A percentile compares a stretch with the other conserved stretches of the same genome.
Evolutionary conservation across 768 basidiomycete genomes (phyloP).

Genomic region (Vararia minispora): DNA sequence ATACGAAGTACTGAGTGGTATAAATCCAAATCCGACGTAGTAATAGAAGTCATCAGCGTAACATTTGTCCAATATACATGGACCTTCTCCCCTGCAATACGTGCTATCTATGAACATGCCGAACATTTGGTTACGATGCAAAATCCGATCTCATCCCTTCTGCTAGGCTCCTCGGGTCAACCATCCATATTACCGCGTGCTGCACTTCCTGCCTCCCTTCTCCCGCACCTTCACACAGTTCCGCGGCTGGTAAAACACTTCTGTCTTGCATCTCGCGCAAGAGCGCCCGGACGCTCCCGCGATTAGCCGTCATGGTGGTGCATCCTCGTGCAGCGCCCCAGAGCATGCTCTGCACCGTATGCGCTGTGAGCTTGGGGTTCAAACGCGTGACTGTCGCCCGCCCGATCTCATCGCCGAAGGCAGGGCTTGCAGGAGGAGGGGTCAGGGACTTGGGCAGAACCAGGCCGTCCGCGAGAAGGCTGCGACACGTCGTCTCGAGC

Average conservation of each 20-base stretch:
- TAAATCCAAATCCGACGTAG: no score
- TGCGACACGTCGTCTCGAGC: constrained; percentile 30
- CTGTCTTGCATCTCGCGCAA: constrained; percentile 48
- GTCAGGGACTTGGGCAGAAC: no score
- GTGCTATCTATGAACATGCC: no score
- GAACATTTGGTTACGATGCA: no score
- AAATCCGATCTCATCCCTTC: constrained; percentile 38
- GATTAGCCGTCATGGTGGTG: constrained; percentile 87
- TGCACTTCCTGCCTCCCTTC: constrained; percentile 12
- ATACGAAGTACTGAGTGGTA: constrained; percentile 54
- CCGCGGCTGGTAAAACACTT: constrained; percentile 20
- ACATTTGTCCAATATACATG: no score
- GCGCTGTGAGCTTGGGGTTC: constrained; percentile 55
- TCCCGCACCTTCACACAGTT: constrained; percentile 3
- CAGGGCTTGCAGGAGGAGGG: no score
- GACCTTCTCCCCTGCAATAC: no score
- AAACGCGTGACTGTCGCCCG: constrained; percentile 41
- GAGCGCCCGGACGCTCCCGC: constrained; percentile 66
- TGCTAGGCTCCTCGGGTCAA: constrained; percentile 72
- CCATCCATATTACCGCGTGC: constrained; percentile 52
- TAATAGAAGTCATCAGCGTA: no score
- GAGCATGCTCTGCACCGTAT: constrained; percentile 66
- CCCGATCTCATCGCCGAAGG: constrained; percentile 32
- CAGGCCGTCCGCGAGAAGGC: constrained; percentile 34
- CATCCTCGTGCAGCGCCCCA: constrained; percentile 58